Evolutionary conservation across 2,329 filamentous ascomycete genomes (phyloP).

Genomic region (Pseudogymnoascus sp.): DNA sequence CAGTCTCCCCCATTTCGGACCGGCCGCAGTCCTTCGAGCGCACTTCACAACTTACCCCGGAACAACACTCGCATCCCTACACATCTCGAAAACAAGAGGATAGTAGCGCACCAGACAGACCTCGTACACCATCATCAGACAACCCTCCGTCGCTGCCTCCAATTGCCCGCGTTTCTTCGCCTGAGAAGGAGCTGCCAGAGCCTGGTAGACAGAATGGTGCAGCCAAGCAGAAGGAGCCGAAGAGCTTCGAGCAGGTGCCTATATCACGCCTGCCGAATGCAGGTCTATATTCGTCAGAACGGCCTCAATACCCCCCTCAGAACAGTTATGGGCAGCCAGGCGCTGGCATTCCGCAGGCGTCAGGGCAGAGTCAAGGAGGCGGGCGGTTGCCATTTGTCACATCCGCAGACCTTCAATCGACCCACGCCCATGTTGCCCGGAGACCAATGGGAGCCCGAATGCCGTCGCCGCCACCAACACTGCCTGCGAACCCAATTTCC

Average conservation of each 20-base stretch:
- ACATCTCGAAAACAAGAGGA: constrained; percentile 18
- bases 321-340: constrained; percentile 16
- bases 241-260: background rate
- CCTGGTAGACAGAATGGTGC: constrained; percentile 11
- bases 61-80: constrained; percentile 22
- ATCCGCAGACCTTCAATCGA: constrained; percentile 15
- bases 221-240: background rate
- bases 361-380: constrained; percentile 15
- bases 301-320: constrained; percentile 7
- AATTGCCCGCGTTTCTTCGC: constrained; percentile 30
- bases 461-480: constrained; percentile 19
- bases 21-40: constrained; percentile 22
- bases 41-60: constrained; percentile 13
- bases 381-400: constrained; percentile 16
- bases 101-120: background rate
- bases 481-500: constrained; percentile 9
- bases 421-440: constrained; percentile 16
- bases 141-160: constrained; percentile 39
- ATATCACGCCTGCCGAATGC: background rate
- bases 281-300: background rate
- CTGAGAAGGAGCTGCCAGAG: constrained; percentile 13
- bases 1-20: constrained; percentile 24
- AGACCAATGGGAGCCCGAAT: constrained; percentile 20
- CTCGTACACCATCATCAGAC: constrained; percentile 9
- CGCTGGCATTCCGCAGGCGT: constrained; percentile 21